Evolutionary conservation across 768 basidiomycete species (phyloP), one percentile per base, ranked within the genome.

Genomic region (Lentinus brumalis): DNA sequence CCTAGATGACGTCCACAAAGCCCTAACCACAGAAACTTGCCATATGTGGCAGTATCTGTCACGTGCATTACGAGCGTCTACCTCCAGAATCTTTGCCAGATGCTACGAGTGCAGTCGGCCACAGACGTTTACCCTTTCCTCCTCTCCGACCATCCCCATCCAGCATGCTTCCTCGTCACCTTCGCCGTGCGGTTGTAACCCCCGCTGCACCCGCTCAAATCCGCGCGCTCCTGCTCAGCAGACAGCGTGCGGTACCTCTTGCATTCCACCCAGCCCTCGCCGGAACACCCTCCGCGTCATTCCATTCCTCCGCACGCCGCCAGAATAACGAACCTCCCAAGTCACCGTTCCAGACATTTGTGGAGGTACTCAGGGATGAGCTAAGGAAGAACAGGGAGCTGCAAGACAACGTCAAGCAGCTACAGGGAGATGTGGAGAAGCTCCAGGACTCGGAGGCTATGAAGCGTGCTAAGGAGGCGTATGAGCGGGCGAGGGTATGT

Each of bases 341-440:
- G 72, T 97, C 94, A 4, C 97, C 97, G 0, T 98, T 97, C 70
- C 89, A 92, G 74, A 94, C 94, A 2, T 99, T 99, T 66, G 94
- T 98, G 8, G 92, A 98, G 38, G 94, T 96, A 18, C 79, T 99
- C 47, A 86, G 84, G 66, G 95, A 97, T 55, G 97, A 99, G 77
- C 77, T 99, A 47, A 82, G 86, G 72, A 98, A 98, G 81, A 96
- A 93, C 71, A 79, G 94, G 64, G 96, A 96, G 73, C 81, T 97
- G 52, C 94, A 96, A 77, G 96, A 98, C 38, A 96, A 96, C 75
- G 90, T 98, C 50, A 96, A 95, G 78, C 94, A 97, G 76, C 82
- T 99, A 16, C 94, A 96, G 76, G 97, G 97, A 63, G 95, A 98
- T 74, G 96, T 97, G 40, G 92, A 94, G 77, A 97, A 97, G 77